These are phyloP conservation scores for Nicotiana undulata DNA, from an alignment of 257 asterid genomes.

Conservation along the genomic window DNA sequence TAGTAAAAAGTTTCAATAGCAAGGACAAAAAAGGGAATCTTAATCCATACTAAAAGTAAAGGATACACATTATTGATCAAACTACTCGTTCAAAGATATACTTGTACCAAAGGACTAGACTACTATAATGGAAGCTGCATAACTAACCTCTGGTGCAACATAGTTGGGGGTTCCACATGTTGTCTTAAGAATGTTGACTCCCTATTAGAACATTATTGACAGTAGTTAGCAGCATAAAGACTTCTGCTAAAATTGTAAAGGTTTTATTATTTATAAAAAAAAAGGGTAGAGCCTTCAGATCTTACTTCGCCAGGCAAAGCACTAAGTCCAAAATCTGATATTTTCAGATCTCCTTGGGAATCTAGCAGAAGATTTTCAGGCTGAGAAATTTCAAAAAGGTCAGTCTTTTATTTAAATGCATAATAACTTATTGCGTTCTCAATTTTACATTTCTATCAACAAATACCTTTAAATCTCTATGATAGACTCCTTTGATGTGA, in stretches of 20 bases:
- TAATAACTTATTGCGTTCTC: neutral
- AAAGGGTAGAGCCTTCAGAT: neutral
- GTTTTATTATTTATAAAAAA: neutral
- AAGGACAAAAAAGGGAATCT: neutral
- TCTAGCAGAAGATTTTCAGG: conserved; percentile 95
- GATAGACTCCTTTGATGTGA: conserved; percentile 92
- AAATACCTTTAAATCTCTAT: conserved; percentile 89
- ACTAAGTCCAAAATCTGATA: conserved; percentile 98
- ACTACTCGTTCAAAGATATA: neutral
- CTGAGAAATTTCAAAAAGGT: conserved; percentile 37
- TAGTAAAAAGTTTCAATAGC: conserved; percentile 8
- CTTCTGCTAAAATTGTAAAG: neutral
- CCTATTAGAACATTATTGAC: conserved; percentile 33
- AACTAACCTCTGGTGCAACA: conserved; percentile 93
- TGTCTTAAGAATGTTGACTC: conserved; percentile 81
- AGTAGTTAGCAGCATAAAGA: conserved; percentile 23
- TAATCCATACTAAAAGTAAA: neutral
- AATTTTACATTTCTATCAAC: neutral
- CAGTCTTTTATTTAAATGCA: conserved; percentile 11
- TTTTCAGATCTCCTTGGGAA: conserved; percentile 89
- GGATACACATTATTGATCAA: neutral
- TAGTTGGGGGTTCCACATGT: conserved; percentile 99
- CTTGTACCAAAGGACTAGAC: conserved; percentile 4
- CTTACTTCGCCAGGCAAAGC: conserved; percentile 85
- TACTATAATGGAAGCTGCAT: neutral